Evolutionary conservation across 1,139 yeast species (phyloP).

Genomic region (Kodamaea suecica): DNA sequence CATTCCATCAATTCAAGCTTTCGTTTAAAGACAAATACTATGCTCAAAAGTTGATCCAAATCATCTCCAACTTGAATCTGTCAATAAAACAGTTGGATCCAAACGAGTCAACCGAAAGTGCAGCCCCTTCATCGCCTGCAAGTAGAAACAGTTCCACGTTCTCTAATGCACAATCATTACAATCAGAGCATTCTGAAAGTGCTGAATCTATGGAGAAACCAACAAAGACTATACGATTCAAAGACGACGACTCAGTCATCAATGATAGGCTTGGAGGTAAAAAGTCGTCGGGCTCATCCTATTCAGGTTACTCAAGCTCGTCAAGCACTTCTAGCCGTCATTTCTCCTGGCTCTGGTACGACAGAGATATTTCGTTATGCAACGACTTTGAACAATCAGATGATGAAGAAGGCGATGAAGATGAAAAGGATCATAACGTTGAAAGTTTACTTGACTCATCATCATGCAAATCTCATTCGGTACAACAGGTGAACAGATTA

Average conservation of each 20-base stretch:
- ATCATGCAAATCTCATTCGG: slow-evolving; percentile 18
- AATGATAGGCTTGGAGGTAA: slow-evolving; percentile 5
- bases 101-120: background rate
- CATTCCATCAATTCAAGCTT: slow-evolving; percentile 24
- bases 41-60: slow-evolving; percentile 24
- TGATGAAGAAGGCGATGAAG: slow-evolving; percentile 17
- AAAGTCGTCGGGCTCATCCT: slow-evolving; percentile 3
- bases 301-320: slow-evolving; percentile 3
- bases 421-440: background rate
- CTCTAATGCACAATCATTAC: slow-evolving; percentile 1
- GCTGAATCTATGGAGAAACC: background rate
- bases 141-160: slow-evolving; percentile 5
- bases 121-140: slow-evolving; percentile 2
- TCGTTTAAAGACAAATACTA: slow-evolving; percentile 30
- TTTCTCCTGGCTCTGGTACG: slow-evolving; percentile 40
- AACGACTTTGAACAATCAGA: slow-evolving; percentile 26
- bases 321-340: slow-evolving; percentile 1
- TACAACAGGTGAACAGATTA: slow-evolving; percentile 26
- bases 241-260: slow-evolving; percentile 21
- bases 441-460: slow-evolving; percentile 3
- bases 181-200: background rate
- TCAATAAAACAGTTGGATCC: slow-evolving; percentile 1
- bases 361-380: slow-evolving; percentile 30
- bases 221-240: slow-evolving; percentile 14
- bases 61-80: slow-evolving; percentile 21